Conservation (phyloP, 805 yeast species). For the Lachancea meyersii region DNA sequence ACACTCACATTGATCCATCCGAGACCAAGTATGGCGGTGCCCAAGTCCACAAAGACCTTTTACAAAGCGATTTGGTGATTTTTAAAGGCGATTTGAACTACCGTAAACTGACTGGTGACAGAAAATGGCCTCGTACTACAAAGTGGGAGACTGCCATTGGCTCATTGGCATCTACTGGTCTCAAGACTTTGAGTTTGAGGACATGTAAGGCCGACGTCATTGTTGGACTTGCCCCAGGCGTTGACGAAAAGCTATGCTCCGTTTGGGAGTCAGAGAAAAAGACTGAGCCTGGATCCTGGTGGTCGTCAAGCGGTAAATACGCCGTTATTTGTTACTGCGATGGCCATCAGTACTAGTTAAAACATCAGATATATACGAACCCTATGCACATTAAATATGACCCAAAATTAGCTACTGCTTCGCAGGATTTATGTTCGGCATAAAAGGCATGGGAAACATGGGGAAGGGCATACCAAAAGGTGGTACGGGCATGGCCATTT, state of each 20-base stretch:
- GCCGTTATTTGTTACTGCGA: conserved; percentile 68
- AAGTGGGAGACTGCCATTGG: conserved; percentile 68
- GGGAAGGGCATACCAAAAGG: conserved; percentile 35
- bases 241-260: conserved; percentile 58
- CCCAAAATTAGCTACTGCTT: no score
- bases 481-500: conserved; percentile 23
- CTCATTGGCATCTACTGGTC: conserved; percentile 52
- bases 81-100: conserved; percentile 96
- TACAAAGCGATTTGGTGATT: conserved; percentile 61
- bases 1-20: conserved; percentile 55
- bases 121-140: conserved; percentile 79
- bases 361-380: background rate
- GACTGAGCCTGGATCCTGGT: conserved; percentile 60
- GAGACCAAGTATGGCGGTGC: conserved; percentile 50
- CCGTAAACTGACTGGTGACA: conserved; percentile 87
- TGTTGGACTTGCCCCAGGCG: conserved; percentile 73
- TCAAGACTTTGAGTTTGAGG: conserved; percentile 70
- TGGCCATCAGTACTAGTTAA: conserved; percentile 3
- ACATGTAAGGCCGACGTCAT: conserved; percentile 96
- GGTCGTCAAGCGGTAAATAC: conserved; percentile 90
- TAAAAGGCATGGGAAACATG: conserved; percentile 35
- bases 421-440: conserved; percentile 14
- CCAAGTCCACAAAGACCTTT: conserved; percentile 53
- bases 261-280: conserved; percentile 51
- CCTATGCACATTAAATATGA: background rate